These are phyloP conservation scores for Fusarium citri DNA, from an alignment of 2,329 filamentous ascomycete species.

Conservation along the genomic window DNA sequence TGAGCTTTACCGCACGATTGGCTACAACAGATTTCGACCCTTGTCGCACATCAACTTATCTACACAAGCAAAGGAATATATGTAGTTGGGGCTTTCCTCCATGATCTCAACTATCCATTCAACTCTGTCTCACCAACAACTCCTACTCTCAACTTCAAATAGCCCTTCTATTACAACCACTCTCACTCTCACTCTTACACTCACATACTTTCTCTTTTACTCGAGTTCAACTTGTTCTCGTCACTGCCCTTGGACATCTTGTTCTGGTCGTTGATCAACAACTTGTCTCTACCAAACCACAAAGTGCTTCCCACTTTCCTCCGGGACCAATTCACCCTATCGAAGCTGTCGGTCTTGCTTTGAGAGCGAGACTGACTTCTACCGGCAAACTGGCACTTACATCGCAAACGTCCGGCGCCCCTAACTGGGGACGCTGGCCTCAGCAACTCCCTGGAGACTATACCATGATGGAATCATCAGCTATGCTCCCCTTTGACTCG, in stretches of 20 bases:
- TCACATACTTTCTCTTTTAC: conserved; percentile 25
- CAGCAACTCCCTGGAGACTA: conserved; percentile 62
- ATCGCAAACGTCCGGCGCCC: conserved; percentile 57
- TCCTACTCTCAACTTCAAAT: conserved; percentile 30
- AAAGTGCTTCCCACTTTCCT: conserved; percentile 17
- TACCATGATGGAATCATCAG: conserved; percentile 59
- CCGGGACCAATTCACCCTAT: conserved; percentile 3
- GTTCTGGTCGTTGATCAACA: conserved; percentile 5
- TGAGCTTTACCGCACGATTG: conserved; percentile 49
- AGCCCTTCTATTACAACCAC: conserved; percentile 24
- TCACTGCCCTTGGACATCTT: conserved; percentile 25
- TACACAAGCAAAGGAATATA: conserved; percentile 44
- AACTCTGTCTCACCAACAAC: conserved; percentile 43
- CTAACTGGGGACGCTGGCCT: conserved; percentile 67
- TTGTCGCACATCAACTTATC: conserved; percentile 45
- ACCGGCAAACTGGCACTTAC: conserved; percentile 59
- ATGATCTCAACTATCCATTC: conserved; percentile 38
- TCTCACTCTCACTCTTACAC: conserved; percentile 37
- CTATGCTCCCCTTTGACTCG: conserved; percentile 63
- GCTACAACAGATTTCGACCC: conserved; percentile 47
- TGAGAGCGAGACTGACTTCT: conserved; percentile 40
- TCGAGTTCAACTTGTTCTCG: conserved; percentile 8
- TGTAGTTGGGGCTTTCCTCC: conserved; percentile 45
- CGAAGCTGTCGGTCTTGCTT: conserved; percentile 42
- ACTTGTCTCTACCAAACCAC: conserved; percentile 11